Base-by-base conservation (phyloP, 768 basidiomycete species). In the Mycena vitilis region DNA sequence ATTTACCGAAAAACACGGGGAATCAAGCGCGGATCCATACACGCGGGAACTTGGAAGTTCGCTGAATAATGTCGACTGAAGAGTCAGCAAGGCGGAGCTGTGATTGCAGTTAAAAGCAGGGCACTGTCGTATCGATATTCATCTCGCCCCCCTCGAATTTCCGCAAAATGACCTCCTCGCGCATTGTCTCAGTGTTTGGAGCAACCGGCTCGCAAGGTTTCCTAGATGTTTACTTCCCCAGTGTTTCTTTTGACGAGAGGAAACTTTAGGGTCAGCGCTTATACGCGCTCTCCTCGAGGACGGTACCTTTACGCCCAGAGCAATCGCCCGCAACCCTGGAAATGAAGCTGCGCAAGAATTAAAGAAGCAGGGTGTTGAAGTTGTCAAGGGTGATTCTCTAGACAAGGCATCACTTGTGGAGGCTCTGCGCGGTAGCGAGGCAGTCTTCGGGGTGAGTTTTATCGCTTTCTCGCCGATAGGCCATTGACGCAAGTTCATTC, bases 141-240 rank as follows among this genome's bases (percentile, higher is more conserved):
- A 30, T 30, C 30, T 30, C 30, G 30, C 5, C n/a, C n/a, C n/a
- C 38, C 40, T 40, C 40, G 40, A 40, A 8, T 8, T 40, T 15
- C 40, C 15, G 10, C 12, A 16, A 23, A 3, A 58, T 52, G 45
- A 4, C 54, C 18, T 52, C 65, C 7, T 51, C 65, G 13, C 58
- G 75, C 20, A 65, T 80, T 37, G 74, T 80, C 45, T 74, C 73
- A 5, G 78, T 82, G 30, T 74, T 79, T 23, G 80, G 81, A 40
- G 80, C 81, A 2, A 82, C 81, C 18, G 81, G 81, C n/a, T 66
- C 63, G 15, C 80, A 82, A 76, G 81, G 81, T 68, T 62, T 30
- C 55, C 10, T 60, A 11, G 2, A 18, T 22, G 40, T 22, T 8
- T 40, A 20, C 37, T 8, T 23, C 34, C 13, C 40, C 40, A 40